Evolutionary conservation across 176 grass and related monocot genomes (phyloP).

Genomic region (Poa annua): DNA sequence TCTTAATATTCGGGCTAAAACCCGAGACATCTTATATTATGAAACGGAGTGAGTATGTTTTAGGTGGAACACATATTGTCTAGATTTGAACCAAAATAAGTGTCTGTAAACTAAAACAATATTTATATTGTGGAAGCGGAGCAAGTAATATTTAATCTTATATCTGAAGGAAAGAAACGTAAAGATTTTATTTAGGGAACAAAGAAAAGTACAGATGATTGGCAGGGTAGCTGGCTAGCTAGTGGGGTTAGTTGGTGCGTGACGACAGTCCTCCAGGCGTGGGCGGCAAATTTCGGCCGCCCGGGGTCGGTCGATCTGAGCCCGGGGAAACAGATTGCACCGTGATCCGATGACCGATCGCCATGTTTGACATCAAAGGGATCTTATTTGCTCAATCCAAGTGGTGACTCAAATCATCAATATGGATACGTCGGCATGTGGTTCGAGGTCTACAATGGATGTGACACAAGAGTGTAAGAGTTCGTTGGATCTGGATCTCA

Average conservation of each 20-base stretch:
- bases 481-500: background rate
- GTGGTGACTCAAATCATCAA: background rate
- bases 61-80: too few species aligned
- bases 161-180: too few species aligned
- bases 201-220: too few species aligned
- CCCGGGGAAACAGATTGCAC: background rate
- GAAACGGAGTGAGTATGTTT: too few species aligned
- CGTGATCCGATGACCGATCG: background rate
- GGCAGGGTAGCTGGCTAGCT: background rate
- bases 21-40: too few species aligned
- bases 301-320: background rate
- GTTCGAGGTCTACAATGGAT: background rate
- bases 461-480: background rate
- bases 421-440: background rate
- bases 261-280: constrained; percentile 28
- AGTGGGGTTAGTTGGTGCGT: constrained; percentile 36
- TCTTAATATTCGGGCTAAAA: too few species aligned
- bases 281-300: constrained; percentile 27
- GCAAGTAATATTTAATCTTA: too few species aligned
- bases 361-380: background rate
- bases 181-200: too few species aligned
- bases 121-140: too few species aligned
- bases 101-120: too few species aligned
- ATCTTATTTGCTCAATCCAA: background rate
- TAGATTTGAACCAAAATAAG: too few species aligned